Percentiles rank a stretch among this genome's conserved stretches.
These are phyloP conservation scores for Colletotrichum higginsianum DNA, from an alignment of 2,329 filamentous ascomycete species.

Conservation along the genomic window DNA sequence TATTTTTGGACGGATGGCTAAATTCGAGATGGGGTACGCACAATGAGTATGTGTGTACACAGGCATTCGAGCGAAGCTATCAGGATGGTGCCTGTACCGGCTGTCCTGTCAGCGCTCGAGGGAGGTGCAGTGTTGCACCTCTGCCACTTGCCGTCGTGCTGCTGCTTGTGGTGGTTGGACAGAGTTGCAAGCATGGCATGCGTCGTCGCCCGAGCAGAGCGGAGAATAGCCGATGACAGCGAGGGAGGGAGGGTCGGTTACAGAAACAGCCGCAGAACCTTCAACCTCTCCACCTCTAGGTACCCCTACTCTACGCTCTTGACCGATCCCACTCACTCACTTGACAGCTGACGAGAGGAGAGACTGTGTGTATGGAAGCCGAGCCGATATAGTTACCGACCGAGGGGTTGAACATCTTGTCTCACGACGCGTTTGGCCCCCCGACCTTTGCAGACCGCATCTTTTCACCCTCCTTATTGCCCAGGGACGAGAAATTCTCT, in stretches of 20 bases:
- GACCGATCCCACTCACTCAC: not conserved
- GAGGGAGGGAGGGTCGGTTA: conserved; percentile 14
- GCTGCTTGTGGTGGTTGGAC: not conserved
- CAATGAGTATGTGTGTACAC: too few species aligned
- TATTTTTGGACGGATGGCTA: too few species aligned
- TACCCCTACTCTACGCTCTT: too few species aligned
- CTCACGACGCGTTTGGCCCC: conserved; percentile 26
- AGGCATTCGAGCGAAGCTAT: too few species aligned
- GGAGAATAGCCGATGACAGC: conserved; percentile 11
- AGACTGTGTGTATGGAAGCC: not conserved
- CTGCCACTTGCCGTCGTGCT: too few species aligned
- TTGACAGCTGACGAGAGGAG: not conserved
- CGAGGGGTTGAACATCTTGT: not conserved
- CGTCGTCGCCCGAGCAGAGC: conserved; percentile 4
- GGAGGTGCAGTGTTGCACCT: not conserved
- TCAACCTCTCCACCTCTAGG: not conserved
- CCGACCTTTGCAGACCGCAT: conserved; percentile 26
- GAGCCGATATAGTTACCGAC: not conserved
- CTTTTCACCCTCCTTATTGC: conserved; percentile 1
- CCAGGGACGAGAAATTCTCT: conserved; percentile 6
- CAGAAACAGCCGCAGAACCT: conserved; percentile 11
- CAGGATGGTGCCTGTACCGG: too few species aligned
- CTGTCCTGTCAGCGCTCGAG: not conserved
- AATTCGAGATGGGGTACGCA: too few species aligned
- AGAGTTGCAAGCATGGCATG: not conserved